These are phyloP conservation scores for Schrenkiella parvula DNA, from an alignment of 345 rosid genomes.

Conservation along the genomic window DNA sequence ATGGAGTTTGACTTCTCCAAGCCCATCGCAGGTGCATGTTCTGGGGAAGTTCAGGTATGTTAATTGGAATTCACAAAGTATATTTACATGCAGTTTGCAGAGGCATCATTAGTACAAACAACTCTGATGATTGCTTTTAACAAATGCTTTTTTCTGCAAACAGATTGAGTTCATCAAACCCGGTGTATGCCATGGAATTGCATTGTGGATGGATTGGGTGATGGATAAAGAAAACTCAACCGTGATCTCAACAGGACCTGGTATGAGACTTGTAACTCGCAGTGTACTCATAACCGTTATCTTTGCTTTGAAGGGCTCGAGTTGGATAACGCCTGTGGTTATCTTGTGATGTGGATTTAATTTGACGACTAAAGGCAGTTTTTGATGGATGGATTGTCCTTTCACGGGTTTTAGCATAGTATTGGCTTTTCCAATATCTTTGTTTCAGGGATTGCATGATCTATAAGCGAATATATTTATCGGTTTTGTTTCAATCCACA, in stretches of 20 bases:
- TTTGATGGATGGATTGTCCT: not conserved
- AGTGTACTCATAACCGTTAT: not conserved
- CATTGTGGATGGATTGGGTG: constrained; percentile 90
- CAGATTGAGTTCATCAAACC: constrained; percentile 60
- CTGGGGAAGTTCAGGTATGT: constrained; percentile 63
- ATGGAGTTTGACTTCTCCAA: constrained; percentile 78
- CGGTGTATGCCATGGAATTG: constrained; percentile 86
- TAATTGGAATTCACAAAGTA: not conserved
- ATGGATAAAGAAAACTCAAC: constrained; percentile 57
- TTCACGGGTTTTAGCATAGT: not conserved
- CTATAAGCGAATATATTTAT: not conserved
- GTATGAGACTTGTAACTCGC: constrained; percentile 31
- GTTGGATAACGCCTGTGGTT: not conserved
- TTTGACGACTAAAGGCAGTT: not conserved
- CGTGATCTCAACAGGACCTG: constrained; percentile 68
- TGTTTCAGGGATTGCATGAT: not conserved
- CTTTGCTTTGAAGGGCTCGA: not conserved
- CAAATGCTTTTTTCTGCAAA: not conserved
- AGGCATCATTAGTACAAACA: not conserved
- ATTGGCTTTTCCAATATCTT: not conserved
- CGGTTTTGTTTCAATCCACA: not conserved
- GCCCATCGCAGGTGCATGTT: constrained; percentile 50
- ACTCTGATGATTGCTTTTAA: not conserved
- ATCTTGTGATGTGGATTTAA: not conserved
- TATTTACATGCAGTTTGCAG: constrained; percentile 1